These are phyloP conservation scores for Colletotrichum agaves DNA, from an alignment of 2,329 filamentous ascomycete species.

Conservation along the genomic window DNA sequence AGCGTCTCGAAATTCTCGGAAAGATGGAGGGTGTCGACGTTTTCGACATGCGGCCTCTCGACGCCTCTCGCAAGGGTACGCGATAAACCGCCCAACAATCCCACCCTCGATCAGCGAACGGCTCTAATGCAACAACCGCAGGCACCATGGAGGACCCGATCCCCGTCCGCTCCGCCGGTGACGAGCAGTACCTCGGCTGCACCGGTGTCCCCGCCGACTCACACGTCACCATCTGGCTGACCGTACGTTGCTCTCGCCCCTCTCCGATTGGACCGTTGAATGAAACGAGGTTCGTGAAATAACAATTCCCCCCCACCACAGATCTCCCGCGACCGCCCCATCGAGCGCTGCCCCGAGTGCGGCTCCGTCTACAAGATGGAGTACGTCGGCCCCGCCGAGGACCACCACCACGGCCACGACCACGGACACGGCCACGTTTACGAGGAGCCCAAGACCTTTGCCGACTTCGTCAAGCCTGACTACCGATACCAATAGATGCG, in stretches of 20 bases:
- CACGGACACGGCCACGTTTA: conserved; percentile 69
- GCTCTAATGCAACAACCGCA: conserved; percentile 50
- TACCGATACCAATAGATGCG: conserved; percentile 77
- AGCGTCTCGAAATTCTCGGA: conserved; percentile 97
- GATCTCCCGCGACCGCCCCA: conserved; percentile 88
- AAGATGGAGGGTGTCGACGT: conserved; percentile 99
- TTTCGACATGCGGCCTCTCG: conserved; percentile 98
- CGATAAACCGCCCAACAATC: neutral
- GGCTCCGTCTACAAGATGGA: conserved; percentile 98
- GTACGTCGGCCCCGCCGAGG: conserved; percentile 86
- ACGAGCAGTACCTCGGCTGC: conserved; percentile 97
- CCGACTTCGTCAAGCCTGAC: conserved; percentile 94
- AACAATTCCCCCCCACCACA: conserved; percentile 47
- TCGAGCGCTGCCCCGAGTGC: conserved; percentile 97
- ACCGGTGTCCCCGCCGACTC: conserved; percentile 94
- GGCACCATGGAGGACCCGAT: conserved; percentile 93
- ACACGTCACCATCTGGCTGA: conserved; percentile 90
- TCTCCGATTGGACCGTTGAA: conserved; percentile 23
- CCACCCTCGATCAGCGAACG: neutral
- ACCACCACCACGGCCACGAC: conserved; percentile 65
- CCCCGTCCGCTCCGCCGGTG: conserved; percentile 87
- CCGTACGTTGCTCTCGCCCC: conserved; percentile 65
- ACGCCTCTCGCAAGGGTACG: conserved; percentile 85
- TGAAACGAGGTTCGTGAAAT: neutral
- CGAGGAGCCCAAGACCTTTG: conserved; percentile 94